phyloP scores from a whole-genome alignment of 352 stramenopile species.

The Phytophthora foliorum region DNA sequence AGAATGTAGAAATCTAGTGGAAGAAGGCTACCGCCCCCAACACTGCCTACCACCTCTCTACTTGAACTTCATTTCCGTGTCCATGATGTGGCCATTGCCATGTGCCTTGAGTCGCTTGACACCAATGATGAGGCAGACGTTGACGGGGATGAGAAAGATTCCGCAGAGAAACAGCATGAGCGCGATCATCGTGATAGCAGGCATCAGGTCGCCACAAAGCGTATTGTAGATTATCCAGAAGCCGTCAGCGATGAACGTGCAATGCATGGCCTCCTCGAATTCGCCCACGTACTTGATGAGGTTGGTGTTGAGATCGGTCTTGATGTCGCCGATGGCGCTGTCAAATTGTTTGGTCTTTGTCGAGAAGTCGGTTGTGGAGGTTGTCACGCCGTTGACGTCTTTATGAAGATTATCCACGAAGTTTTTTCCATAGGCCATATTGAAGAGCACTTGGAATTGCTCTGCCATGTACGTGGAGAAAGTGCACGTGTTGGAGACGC shows the following conservation, averaged over 20 bases:
- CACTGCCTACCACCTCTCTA: slow-evolving; percentile 26
- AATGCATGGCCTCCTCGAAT: slow-evolving; percentile 73
- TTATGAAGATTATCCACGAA: slow-evolving; percentile 46
- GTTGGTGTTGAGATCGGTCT: slow-evolving; percentile 44
- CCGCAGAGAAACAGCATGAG: slow-evolving; percentile 77
- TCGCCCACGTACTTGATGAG: slow-evolving; percentile 66
- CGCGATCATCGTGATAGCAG: slow-evolving; percentile 77
- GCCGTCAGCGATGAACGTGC: slow-evolving; percentile 61
- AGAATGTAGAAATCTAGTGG: slow-evolving; percentile 9
- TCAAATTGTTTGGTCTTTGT: slow-evolving; percentile 51
- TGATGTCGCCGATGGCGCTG: slow-evolving; percentile 52
- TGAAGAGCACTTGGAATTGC: slow-evolving; percentile 1
- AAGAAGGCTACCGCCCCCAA: neutral
- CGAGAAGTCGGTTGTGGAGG: slow-evolving; percentile 52
- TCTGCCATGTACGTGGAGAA: slow-evolving; percentile 34
- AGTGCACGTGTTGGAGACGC: neutral
- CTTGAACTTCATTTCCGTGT: slow-evolving; percentile 75
- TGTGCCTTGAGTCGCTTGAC: slow-evolving; percentile 68
- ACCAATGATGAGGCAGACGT: slow-evolving; percentile 76
- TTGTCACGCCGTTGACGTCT: slow-evolving; percentile 42
- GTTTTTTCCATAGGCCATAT: slow-evolving; percentile 24
- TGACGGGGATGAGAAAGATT: slow-evolving; percentile 74
- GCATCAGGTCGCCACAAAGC: slow-evolving; percentile 71
- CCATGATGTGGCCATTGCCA: slow-evolving; percentile 64
- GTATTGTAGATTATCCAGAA: slow-evolving; percentile 60